Percentiles rank a stretch among this genome's conserved stretches.
phyloP scores from a whole-genome alignment of 2,329 filamentous ascomycete species.

The Phialemoniopsis sp. region DNA sequence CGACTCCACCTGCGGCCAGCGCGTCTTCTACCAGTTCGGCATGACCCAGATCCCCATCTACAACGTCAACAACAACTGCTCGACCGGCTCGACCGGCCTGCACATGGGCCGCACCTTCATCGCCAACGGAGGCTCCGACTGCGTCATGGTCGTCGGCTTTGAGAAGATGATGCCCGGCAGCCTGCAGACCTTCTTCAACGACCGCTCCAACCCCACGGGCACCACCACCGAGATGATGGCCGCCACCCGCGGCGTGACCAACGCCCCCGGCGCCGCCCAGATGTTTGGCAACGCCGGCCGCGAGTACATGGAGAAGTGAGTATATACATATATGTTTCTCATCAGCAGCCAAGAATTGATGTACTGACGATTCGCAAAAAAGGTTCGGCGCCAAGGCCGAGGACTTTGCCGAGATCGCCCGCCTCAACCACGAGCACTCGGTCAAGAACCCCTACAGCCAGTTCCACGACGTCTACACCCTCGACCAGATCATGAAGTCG shows the following conservation, averaged over 20 bases:
- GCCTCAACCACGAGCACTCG: conserved; percentile 89
- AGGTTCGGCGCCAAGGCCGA: conserved; percentile 77
- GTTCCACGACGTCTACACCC: conserved; percentile 87
- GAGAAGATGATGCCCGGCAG: conserved; percentile 98
- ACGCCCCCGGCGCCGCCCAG: conserved; percentile 82
- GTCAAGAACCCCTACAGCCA: conserved; percentile 96
- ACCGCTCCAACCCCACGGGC: conserved; percentile 75
- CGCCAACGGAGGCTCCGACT: conserved; percentile 76
- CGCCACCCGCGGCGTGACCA: conserved; percentile 73
- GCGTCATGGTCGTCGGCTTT: conserved; percentile 87
- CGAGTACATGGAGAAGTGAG: conserved; percentile 91
- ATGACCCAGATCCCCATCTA: conserved; percentile 95
- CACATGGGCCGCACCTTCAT: conserved; percentile 80
- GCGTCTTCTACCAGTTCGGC: conserved; percentile 98
- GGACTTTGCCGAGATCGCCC: conserved; percentile 93
- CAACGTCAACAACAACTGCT: conserved; percentile 99
- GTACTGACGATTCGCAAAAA: background rate
- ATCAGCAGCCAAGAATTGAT: no score
- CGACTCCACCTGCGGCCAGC: conserved; percentile 90
- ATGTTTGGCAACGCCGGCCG: conserved; percentile 92
- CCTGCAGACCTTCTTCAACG: conserved; percentile 78
- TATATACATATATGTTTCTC: no score
- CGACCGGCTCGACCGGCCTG: conserved; percentile 88
- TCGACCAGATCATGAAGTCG: conserved; percentile 73
- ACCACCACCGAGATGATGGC: conserved; percentile 76